Base-by-base conservation (phyloP, 2,329 filamentous ascomycete species). In the Curvularia eragrostidis region DNA sequence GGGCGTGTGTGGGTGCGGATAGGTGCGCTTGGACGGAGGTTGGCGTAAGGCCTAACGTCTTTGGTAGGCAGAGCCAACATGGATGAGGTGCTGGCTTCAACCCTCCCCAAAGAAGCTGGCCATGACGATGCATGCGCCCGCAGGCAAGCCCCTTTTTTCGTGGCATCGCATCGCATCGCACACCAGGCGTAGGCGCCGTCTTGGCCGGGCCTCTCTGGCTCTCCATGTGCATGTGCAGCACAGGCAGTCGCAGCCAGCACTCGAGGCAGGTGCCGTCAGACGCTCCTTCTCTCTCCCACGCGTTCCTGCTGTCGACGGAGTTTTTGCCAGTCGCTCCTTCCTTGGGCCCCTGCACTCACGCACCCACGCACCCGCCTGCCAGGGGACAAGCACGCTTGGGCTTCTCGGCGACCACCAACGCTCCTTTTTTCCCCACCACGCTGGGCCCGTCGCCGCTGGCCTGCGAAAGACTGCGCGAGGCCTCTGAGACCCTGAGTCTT, bases 381-480 rank as follows among this genome's bases (percentile, higher is more conserved):
- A 49, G 51, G 56, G 46, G 50, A 50, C 24, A 28, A 15, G 12
- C 46, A 50, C 56, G 51, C 56, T 51, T 50, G 44, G 49, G 49
- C 49, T 48, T 43, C 30, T 57, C 23, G 36, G 49, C 44, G 42
- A 42, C 44, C 32, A 54, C 19, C 50, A 48, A 26, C 51, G 52
- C 46, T 58, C 52, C 52, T 58, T 58, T 55, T 55, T 54, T 46
- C 56, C 51, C 56, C 56, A 58, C 56, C 48, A 52, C 56, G 42
- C 48, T 26, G 46, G 46, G 18, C 56, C 36, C 36, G 43, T 34
- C 34, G 43, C 39, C 10, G 24, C 24, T 18, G n/a, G 43, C 24
- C 51, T 42, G 36, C 52, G 26, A 36, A 42, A 30, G 32, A 28
- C 43, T 24, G 34, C 19, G 43, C 43, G 43, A 46, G 43, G n/a